Evolutionary conservation across 345 rosid species (phyloP).

Genomic region (Lenwebbia sp.): DNA sequence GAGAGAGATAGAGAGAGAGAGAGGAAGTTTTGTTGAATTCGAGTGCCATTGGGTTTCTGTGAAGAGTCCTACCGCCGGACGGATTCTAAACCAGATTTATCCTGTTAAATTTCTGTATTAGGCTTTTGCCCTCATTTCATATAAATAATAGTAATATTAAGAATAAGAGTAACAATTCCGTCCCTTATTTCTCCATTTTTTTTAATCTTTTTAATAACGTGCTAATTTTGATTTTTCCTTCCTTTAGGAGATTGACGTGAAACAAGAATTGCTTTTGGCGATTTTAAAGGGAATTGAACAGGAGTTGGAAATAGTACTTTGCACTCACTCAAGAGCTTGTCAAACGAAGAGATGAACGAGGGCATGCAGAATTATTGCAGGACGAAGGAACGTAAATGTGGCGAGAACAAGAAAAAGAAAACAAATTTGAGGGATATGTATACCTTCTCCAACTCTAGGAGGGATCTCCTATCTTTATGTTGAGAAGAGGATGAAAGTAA

Average conservation of each 20-base stretch:
- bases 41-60: background rate
- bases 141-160: no score
- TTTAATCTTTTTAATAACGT: background rate
- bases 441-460: background rate
- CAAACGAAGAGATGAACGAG: background rate
- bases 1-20: no score
- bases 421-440: background rate
- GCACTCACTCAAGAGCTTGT: background rate
- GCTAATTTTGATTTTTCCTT: background rate
- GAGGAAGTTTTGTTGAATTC: background rate
- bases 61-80: no score
- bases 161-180: background rate
- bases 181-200: background rate
- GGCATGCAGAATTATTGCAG: background rate
- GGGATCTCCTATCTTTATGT: rapidly evolving
- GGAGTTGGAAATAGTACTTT: background rate
- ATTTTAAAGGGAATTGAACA: background rate
- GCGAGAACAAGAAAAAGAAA: background rate
- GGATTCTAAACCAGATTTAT: no score
- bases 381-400: background rate
- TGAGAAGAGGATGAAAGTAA: background rate
- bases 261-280: background rate
- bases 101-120: background rate
- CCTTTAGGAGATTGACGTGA: background rate
- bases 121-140: background rate